phyloP scores from a whole-genome alignment of 352 stramenopile genomes.

The Globisporangium spiculum region DNA sequence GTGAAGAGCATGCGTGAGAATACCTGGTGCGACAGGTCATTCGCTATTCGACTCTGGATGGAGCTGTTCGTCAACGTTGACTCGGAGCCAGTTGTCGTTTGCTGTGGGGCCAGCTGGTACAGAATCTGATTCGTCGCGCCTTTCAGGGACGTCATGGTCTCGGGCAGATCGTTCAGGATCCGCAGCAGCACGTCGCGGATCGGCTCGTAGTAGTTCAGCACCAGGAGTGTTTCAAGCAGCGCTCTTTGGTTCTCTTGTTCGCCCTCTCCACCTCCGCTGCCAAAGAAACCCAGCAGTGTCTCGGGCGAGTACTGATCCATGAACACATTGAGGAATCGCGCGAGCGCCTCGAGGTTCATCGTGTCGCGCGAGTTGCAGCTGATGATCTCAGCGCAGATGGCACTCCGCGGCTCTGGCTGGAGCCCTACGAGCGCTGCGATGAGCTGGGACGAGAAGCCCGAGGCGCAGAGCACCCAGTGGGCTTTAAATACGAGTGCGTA shows the following conservation, averaged over 20 bases:
- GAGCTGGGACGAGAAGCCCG: constrained; percentile 56
- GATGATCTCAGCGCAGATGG: constrained; percentile 34
- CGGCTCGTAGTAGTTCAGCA: constrained; percentile 66
- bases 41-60: constrained; percentile 22
- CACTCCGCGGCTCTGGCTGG: constrained; percentile 22
- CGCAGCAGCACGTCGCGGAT: constrained; percentile 58
- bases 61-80: constrained; percentile 16
- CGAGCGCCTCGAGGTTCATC: constrained; percentile 66
- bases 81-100: neutral
- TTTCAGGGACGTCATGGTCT: constrained; percentile 17
- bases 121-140: constrained; percentile 38
- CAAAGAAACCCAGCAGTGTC: constrained; percentile 49
- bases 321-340: constrained; percentile 53
- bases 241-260: constrained; percentile 22
- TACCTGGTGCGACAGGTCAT: constrained; percentile 38
- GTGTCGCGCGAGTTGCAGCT: constrained; percentile 48
- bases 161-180: constrained; percentile 46
- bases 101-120: constrained; percentile 44
- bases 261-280: constrained; percentile 7
- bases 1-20: constrained; percentile 79
- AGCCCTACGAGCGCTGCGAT: constrained; percentile 56
- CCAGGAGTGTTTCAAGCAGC: constrained; percentile 54
- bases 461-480: constrained; percentile 62
- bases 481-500: constrained; percentile 60
- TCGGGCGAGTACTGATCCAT: constrained; percentile 73